Base-by-base conservation (phyloP, 371 early-diverging fungal genomes). In the Conidiobolus incongruus region DNA sequence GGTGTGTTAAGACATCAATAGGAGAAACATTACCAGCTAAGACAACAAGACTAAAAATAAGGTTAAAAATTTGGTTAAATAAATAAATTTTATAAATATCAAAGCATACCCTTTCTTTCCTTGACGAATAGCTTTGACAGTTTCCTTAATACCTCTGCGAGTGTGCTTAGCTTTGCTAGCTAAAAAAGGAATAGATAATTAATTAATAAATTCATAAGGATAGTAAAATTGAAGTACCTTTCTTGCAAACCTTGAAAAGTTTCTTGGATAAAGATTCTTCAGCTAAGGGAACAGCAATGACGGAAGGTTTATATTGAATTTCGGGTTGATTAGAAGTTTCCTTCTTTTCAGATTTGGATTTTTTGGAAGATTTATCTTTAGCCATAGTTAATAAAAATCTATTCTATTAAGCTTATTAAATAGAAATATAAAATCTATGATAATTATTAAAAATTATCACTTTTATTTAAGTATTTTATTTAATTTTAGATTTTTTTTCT, bases 1-100 rank as follows among this genome's bases (percentile, higher is more conserved):
- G 62, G 59, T 98, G 99, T 35, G 91, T 79, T 47, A 97, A 81
- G 36, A 97, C 87, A 62, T 98, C 99, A 47, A 93, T 73, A 29
- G 99, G 99, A 19, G 88, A 83, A 50, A 92, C 84, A 61, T 95
- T 90, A 41, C 90, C 97, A 29, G 94, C 94, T 53, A 98, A 66
- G 35, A 97, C 60, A 16, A 95, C 84, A 46, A 98, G 52, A 19
- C 78, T 69, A 48, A 48, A 35, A 12, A 10, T 8, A 26, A 15
- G 0, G 40, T 17, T 1, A 34, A 16, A n/a, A n/a, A n/a, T n/a
- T n/a, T n/a, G n/a, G n/a, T n/a, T n/a, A n/a, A n/a, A n/a, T n/a
- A n/a, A n/a, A 21, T n/a, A 17, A 20, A 20, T 21, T 17, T 29
- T 1, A 19, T n/a, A 1, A 0, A 17, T 39, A 59, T 58, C 2